A percentile compares a stretch with the other conserved stretches of the same genome.
Evolutionary conservation across 2,329 filamentous ascomycete genomes (phyloP).

Genomic region (Diaporthe citri): DNA sequence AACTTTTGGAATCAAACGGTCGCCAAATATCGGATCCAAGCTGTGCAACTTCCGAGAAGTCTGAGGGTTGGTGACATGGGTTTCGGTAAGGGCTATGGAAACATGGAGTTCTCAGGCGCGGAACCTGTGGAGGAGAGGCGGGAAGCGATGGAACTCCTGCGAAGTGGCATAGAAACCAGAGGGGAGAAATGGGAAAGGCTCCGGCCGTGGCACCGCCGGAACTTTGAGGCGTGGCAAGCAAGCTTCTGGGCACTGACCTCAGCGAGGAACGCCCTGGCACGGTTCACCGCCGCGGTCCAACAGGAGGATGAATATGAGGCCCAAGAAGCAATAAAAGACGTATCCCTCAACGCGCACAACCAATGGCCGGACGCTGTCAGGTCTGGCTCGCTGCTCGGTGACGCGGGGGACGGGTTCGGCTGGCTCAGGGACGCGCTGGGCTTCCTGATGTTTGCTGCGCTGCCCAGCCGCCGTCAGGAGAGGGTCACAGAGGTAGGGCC

Average conservation of each 20-base stretch:
- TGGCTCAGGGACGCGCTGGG: neutral
- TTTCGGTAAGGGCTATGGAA: neutral
- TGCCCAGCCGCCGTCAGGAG: neutral
- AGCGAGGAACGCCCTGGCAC: neutral
- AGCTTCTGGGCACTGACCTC: neutral
- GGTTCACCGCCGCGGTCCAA: neutral
- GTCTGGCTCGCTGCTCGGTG: neutral
- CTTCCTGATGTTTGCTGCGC: neutral
- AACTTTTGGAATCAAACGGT: too few relatives aligned
- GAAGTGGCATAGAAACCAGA: neutral
- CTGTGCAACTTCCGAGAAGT: neutral
- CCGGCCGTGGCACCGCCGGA: neutral
- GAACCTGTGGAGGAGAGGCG: neutral
- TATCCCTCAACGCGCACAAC: neutral
- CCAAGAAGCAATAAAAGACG: neutral
- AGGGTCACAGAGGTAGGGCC: neutral
- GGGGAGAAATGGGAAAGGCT: neutral
- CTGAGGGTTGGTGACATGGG: neutral
- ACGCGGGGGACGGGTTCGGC: neutral
- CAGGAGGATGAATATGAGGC: neutral
- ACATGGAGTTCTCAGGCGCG: neutral
- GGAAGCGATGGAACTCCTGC: neutral
- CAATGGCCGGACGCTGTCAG: neutral
- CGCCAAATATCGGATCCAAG: neutral
- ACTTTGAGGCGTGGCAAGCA: neutral